These are phyloP conservation scores for Talaromyces funiculosus DNA, from an alignment of 2,329 filamentous ascomycete genomes.

Conservation along the genomic window DNA sequence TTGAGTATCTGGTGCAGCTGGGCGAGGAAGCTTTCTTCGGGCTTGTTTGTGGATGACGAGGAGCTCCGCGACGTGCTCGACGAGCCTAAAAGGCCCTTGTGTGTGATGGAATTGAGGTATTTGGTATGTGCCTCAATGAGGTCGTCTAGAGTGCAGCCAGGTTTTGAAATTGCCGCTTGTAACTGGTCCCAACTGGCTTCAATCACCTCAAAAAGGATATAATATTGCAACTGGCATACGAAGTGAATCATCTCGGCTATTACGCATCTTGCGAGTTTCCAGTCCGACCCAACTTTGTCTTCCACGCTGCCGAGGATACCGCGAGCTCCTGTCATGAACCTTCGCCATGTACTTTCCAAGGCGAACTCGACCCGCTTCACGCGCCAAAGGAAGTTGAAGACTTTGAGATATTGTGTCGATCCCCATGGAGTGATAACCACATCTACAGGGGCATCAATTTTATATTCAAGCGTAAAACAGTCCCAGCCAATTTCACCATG, in stretches of 20 bases:
- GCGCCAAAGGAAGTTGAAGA: constrained; percentile 98
- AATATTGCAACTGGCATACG: constrained; percentile 93
- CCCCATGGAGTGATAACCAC: constrained; percentile 96
- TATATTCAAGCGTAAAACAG: constrained; percentile 97
- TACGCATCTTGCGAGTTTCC: constrained; percentile 83
- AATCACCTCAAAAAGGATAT: constrained; percentile 97
- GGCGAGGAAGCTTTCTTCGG: constrained; percentile 75
- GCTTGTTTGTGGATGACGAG: constrained; percentile 45
- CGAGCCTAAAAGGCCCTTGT: constrained; percentile 84
- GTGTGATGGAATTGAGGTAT: constrained; percentile 89
- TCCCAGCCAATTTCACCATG: constrained; percentile 99
- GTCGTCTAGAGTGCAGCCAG: constrained; percentile 88
- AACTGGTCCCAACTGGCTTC: constrained; percentile 92
- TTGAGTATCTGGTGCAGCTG: constrained; percentile 91
- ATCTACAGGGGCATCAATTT: constrained; percentile 92
- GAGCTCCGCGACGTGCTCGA: constrained; percentile 23
- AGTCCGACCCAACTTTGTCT: constrained; percentile 67
- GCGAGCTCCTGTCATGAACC: constrained; percentile 89
- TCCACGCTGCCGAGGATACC: constrained; percentile 79
- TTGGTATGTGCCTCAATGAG: constrained; percentile 85
- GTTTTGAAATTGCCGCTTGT: constrained; percentile 72
- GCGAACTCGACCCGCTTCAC: constrained; percentile 97
- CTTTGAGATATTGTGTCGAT: constrained; percentile 92
- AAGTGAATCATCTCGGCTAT: constrained; percentile 99
- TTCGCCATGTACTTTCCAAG: constrained; percentile 82